Evolutionary conservation across 495 filamentous ascomycete species (phyloP).

Genomic region (Lasiosphaeria miniovina): DNA sequence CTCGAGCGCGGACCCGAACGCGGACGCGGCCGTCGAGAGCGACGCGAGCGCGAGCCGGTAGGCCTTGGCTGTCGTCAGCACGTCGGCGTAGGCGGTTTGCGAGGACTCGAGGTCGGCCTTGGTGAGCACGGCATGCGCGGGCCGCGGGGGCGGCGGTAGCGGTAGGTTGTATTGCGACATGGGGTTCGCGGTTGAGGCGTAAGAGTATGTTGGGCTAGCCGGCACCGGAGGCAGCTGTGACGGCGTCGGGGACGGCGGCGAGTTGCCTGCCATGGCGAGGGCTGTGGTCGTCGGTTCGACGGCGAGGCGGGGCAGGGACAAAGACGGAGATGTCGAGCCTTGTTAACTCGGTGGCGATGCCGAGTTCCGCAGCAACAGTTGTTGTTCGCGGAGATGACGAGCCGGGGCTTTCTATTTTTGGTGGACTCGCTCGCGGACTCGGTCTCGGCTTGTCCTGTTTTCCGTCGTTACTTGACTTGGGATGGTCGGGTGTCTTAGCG

Average conservation of each 20-base stretch:
- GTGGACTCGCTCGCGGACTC: neutral
- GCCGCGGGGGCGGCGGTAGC: constrained; percentile 52
- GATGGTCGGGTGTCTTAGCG: neutral
- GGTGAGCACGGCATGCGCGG: constrained; percentile 55
- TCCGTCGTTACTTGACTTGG: neutral
- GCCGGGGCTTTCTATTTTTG: neutral
- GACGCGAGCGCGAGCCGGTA: constrained; percentile 57
- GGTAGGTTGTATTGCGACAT: constrained; percentile 56
- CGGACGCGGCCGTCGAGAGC: constrained; percentile 55
- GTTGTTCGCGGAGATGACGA: neutral
- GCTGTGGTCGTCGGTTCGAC: neutral
- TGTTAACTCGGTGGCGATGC: too few relatives aligned
- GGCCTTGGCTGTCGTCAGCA: constrained; percentile 55
- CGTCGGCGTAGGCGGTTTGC: constrained; percentile 57
- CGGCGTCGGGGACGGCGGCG: constrained; percentile 44
- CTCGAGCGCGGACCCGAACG: constrained; percentile 61
- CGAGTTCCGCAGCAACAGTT: too few relatives aligned
- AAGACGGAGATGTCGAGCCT: neutral
- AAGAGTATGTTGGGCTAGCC: constrained; percentile 57
- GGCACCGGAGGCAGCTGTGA: constrained; percentile 53
- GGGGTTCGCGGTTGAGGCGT: constrained; percentile 58
- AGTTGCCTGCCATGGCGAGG: constrained; percentile 20
- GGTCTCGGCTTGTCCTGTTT: neutral
- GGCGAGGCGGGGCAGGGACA: neutral
- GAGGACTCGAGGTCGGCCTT: constrained; percentile 59